A percentile compares a stretch with the other conserved stretches of the same genome.
Conservation (phyloP, 371 early-diverging fungal species). For the Sanchytrium tribonematis region DNA sequence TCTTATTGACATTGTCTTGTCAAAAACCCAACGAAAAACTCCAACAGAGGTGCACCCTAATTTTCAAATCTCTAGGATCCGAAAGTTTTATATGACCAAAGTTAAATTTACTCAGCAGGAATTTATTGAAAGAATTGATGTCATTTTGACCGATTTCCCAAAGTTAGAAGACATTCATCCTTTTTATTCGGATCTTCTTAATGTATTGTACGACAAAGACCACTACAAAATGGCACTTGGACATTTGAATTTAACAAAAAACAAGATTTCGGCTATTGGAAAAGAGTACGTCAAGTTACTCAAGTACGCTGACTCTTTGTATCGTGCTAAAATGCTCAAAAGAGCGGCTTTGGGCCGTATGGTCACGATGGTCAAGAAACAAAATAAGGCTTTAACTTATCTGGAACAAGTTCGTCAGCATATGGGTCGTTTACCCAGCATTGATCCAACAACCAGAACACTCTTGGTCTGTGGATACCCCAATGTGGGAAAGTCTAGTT, state of each 20-base stretch:
- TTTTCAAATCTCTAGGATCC: slow-evolving; percentile 82
- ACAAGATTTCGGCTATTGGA: slow-evolving; percentile 77
- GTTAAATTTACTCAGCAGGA: slow-evolving; percentile 89
- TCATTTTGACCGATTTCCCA: slow-evolving; percentile 89
- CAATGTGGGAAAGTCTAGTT: slow-evolving; percentile 98
- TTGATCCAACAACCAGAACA: slow-evolving; percentile 97
- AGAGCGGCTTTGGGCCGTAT: slow-evolving; percentile 94
- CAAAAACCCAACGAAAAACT: slow-evolving; percentile 97
- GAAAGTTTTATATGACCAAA: slow-evolving; percentile 98
- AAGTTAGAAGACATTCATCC: slow-evolving; percentile 99
- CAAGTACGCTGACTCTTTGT: slow-evolving; percentile 98
- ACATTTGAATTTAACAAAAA: slow-evolving; percentile 91
- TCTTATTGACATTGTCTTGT: slow-evolving; percentile 93
- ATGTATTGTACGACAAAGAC: slow-evolving; percentile 98
- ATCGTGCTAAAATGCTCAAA: slow-evolving; percentile 98
- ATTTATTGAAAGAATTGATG: slow-evolving; percentile 80
- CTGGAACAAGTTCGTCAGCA: slow-evolving; percentile 99
- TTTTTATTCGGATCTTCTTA: slow-evolving; percentile 99
- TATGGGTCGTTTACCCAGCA: slow-evolving; percentile 82
- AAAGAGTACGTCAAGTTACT: slow-evolving; percentile 92
- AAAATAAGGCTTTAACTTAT: slow-evolving; percentile 90
- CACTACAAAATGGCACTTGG: slow-evolving; percentile 99
- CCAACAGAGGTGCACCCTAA: slow-evolving; percentile 94
- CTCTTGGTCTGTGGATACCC: slow-evolving; percentile 98
- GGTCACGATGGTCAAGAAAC: slow-evolving; percentile 98